Evolutionary conservation across 768 basidiomycete species (phyloP).

Genomic region (Trametes coccinea): DNA sequence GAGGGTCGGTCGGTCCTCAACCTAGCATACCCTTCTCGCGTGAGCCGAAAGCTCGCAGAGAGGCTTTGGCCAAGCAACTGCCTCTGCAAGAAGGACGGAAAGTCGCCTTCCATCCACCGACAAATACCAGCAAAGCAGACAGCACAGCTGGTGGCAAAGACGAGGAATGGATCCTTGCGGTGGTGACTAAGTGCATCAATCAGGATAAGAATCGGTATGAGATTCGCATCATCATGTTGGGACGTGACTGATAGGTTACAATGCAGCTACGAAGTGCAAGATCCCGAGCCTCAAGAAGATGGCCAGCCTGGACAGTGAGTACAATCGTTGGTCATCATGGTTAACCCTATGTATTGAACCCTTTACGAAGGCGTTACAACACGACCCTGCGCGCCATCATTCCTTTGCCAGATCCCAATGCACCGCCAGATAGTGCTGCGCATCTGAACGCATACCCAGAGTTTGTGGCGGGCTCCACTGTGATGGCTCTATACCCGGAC

Average conservation of each 20-base stretch:
- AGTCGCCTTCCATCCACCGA: slow-evolving; percentile 77
- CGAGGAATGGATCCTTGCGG: slow-evolving; percentile 77
- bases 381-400: slow-evolving; percentile 73
- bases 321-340: background rate
- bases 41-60: slow-evolving; percentile 67
- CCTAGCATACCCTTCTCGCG: slow-evolving; percentile 53
- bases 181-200: slow-evolving; percentile 68
- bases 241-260: background rate
- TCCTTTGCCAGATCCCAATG: slow-evolving; percentile 75
- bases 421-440: slow-evolving; percentile 54
- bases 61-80: slow-evolving; percentile 59
- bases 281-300: slow-evolving; percentile 81
- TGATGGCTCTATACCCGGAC: slow-evolving; percentile 88
- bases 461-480: slow-evolving; percentile 68
- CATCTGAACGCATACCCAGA: slow-evolving; percentile 72
- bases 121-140: slow-evolving; percentile 54
- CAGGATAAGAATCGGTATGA: slow-evolving; percentile 69
- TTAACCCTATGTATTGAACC: background rate
- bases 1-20: slow-evolving; percentile 58
- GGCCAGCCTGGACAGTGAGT: slow-evolving; percentile 63
- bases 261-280: slow-evolving; percentile 80
- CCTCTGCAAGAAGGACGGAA: slow-evolving; percentile 74
- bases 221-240: background rate
- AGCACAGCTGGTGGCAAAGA: slow-evolving; percentile 47
- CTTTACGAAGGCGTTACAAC: slow-evolving; percentile 54